Conservation (phyloP, 2,329 filamentous ascomycete genomes). For the Beauveria caledonica region DNA sequence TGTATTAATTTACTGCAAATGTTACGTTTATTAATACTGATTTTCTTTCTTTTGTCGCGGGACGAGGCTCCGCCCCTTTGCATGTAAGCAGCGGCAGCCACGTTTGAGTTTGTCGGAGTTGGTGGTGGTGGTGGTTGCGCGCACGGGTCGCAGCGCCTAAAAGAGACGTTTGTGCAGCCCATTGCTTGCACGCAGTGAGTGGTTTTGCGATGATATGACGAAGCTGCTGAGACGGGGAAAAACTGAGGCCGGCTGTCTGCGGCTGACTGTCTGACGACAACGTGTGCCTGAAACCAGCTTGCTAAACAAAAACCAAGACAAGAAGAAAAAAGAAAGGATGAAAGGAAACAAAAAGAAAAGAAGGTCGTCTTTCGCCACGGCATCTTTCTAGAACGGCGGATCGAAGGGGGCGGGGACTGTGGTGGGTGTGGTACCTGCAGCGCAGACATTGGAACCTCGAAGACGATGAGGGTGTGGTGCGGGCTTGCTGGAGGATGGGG, state of each 20-base stretch:
- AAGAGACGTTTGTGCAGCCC: no score
- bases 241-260: no score
- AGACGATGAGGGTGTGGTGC: background rate
- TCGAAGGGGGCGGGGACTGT: background rate
- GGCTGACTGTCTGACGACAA: background rate
- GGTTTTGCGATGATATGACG: background rate
- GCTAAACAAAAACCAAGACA: no score
- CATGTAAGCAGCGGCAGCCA: background rate
- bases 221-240: background rate
- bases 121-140: background rate
- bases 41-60: background rate
- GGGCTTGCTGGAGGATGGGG: background rate
- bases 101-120: background rate
- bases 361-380: background rate
- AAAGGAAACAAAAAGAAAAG: no score
- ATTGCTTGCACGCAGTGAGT: background rate
- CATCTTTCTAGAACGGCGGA: constrained; percentile 4
- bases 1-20: no score
- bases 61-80: background rate
- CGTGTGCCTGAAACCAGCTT: background rate
- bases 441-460: background rate
- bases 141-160: background rate
- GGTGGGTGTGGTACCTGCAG: constrained; percentile 8
- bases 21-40: no score
- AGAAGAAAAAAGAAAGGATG: background rate